Conservation (phyloP, 1,284 basidiomycete species). For the Leccinum pseudoinsigne region DNA sequence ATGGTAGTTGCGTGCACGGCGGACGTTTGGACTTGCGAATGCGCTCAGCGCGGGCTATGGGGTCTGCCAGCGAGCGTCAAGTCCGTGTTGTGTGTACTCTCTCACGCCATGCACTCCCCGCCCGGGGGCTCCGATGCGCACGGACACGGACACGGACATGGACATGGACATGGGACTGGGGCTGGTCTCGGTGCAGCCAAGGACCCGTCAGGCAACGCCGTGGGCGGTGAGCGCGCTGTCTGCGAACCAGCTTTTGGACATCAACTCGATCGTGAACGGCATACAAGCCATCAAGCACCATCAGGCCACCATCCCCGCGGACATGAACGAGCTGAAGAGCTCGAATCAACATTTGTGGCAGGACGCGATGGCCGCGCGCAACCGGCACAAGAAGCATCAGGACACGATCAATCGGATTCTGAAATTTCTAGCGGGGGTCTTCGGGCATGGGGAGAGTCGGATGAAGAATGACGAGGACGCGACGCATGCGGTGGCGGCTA, state of each 20-base stretch:
- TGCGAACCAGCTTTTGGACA: constrained; percentile 63
- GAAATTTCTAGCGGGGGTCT: constrained; percentile 92
- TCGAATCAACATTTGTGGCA: too few species aligned
- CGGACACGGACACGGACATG: constrained; percentile 9
- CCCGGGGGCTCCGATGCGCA: constrained; percentile 29
- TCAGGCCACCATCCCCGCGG: constrained; percentile 83
- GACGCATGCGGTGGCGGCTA: constrained; percentile 48
- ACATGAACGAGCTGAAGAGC: too few species aligned
- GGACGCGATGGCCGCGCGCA: constrained; percentile 35
- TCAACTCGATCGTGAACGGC: constrained; percentile 77
- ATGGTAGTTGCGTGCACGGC: too few species aligned
- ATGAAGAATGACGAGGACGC: constrained; percentile 46
- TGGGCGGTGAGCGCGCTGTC: constrained; percentile 25
- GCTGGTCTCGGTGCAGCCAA: constrained; percentile 10
- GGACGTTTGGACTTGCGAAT: too few species aligned
- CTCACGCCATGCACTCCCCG: constrained; percentile 5
- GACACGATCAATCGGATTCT: constrained; percentile 98
- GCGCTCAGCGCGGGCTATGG: too few species aligned
- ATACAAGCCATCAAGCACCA: constrained; percentile 90
- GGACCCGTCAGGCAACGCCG: constrained; percentile 17
- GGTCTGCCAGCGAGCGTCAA: too few species aligned
- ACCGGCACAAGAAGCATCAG: constrained; percentile 87
- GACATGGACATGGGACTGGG: not conserved
- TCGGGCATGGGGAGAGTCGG: constrained; percentile 58
- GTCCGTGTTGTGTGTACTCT: too few species aligned